These are phyloP conservation scores for Pseudozyma flocculosa DNA, from an alignment of 1,284 basidiomycete species.

Conservation along the genomic window DNA sequence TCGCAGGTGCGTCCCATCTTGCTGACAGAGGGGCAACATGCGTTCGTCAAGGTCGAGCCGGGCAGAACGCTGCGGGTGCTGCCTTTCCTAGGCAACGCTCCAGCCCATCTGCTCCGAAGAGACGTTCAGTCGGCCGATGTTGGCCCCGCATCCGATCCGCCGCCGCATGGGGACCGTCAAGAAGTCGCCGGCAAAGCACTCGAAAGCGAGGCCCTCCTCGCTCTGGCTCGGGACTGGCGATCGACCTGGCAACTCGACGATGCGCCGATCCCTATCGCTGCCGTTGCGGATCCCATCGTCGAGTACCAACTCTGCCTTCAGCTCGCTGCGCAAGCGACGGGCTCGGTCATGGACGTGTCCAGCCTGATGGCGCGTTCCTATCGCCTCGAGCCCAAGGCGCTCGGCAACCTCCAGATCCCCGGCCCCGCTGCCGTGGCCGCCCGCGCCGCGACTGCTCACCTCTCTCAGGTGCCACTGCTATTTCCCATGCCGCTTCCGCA, in stretches of 20 bases:
- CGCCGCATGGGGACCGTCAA: too few relatives aligned
- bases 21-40: conserved; percentile 9
- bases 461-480: conserved; percentile 32
- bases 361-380: conserved; percentile 33
- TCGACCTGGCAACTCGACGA: conserved; percentile 9
- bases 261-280: conserved; percentile 5
- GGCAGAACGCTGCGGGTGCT: conserved; percentile 12
- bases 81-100: conserved; percentile 40
- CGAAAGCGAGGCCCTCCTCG: conserved; percentile 10
- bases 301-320: conserved; percentile 41
- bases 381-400: conserved; percentile 34
- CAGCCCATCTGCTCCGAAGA: conserved; percentile 12
- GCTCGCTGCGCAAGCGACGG: conserved; percentile 3
- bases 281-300: conserved; percentile 17
- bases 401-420: conserved; percentile 37
- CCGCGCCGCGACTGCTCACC: conserved; percentile 12
- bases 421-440: conserved; percentile 15
- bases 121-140: too few relatives aligned
- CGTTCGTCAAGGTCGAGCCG: conserved; percentile 7
- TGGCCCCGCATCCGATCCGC: too few relatives aligned
- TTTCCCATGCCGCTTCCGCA: conserved; percentile 48
- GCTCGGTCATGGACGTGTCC: conserved; percentile 2
- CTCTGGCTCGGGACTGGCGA: conserved; percentile 13
- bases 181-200: conserved; percentile 8
- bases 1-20: conserved; percentile 22